Percentiles rank a stretch among this genome's conserved stretches.
Conservation (phyloP, 2,329 filamentous ascomycete genomes). For the Colletotrichum lupini region DNA sequence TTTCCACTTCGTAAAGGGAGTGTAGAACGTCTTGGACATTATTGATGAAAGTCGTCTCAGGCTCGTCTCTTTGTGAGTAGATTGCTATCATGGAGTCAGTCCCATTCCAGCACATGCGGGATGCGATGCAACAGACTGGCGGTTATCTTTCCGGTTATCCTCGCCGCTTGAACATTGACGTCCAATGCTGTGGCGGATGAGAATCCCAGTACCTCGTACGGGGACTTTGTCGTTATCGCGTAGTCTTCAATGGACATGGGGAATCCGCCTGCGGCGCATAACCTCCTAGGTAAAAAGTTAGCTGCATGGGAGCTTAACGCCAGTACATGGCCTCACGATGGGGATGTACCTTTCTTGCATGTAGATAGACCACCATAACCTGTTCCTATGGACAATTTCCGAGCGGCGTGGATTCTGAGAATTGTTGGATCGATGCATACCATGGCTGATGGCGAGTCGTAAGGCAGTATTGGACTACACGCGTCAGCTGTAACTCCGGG, state of each 20-base stretch:
- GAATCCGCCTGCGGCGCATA: constrained; percentile 25
- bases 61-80: constrained; percentile 4
- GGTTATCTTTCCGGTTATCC: constrained; percentile 25
- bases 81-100: background rate
- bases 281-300: background rate
- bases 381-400: constrained; percentile 15
- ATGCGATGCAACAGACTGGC: background rate
- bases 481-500: too few relatives aligned
- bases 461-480: constrained; percentile 9
- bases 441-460: constrained; percentile 23
- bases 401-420: background rate
- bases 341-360: constrained; percentile 28
- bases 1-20: constrained; percentile 21
- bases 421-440: constrained; percentile 3
- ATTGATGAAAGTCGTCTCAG: constrained; percentile 3
- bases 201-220: constrained; percentile 15
- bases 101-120: too few relatives aligned
- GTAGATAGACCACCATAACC: constrained; percentile 34
- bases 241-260: constrained; percentile 29
- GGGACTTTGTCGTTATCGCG: constrained; percentile 7
- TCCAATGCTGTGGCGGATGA: constrained; percentile 9
- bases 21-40: constrained; percentile 12
- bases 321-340: background rate
- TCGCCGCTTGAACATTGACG: constrained; percentile 18
- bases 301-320: background rate